Evolutionary conservation across 345 rosid species (phyloP).

Genomic region (Linum lewisii): DNA sequence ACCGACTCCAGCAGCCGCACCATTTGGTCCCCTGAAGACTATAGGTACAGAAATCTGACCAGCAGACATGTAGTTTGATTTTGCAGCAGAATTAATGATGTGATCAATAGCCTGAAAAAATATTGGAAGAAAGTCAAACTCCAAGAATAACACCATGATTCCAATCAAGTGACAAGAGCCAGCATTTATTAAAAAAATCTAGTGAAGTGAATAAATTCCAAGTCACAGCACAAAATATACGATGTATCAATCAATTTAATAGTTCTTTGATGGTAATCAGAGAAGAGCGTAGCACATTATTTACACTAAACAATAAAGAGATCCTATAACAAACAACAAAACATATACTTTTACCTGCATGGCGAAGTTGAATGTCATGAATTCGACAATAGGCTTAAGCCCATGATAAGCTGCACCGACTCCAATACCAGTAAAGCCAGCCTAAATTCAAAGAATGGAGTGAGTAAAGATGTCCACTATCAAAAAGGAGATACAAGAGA

Average conservation of each 20-base stretch:
- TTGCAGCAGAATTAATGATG: slow-evolving; percentile 85
- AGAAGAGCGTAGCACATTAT: background rate
- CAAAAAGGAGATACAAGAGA: background rate
- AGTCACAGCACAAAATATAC: background rate
- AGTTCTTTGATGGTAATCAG: background rate
- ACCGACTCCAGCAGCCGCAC: slow-evolving; percentile 98
- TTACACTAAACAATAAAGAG: background rate
- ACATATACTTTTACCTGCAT: slow-evolving; percentile 64
- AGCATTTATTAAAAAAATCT: too few relatives aligned
- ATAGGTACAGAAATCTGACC: slow-evolving; percentile 75
- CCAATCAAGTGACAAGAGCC: background rate
- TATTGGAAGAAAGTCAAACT: slow-evolving; percentile 1
- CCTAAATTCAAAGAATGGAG: slow-evolving; percentile 27
- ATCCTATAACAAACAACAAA: background rate
- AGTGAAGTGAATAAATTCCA: too few relatives aligned
- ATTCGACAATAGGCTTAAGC: slow-evolving; percentile 74
- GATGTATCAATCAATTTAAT: background rate
- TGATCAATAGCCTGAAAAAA: slow-evolving; percentile 78
- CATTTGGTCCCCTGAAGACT: slow-evolving; percentile 95
- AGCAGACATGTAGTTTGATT: slow-evolving; percentile 80
- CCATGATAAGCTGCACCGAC: slow-evolving; percentile 95
- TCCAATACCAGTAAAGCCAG: slow-evolving; percentile 96
- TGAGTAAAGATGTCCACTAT: background rate
- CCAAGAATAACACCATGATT: background rate
- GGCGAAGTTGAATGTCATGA: slow-evolving; percentile 91